phyloP scores from a whole-genome alignment of 257 asterid species.

The Nicotiana obtusifolia region DNA sequence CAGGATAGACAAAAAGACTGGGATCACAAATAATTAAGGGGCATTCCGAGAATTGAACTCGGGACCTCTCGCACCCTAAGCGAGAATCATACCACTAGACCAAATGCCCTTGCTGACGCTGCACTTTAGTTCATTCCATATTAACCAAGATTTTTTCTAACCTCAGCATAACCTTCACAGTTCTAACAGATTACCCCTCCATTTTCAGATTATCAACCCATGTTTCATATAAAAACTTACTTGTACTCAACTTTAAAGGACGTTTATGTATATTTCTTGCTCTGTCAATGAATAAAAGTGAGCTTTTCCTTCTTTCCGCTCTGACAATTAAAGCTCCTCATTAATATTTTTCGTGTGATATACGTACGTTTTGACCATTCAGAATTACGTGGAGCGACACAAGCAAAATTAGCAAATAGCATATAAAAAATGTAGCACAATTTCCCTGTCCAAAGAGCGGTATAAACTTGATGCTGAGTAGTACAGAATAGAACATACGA shows the following conservation, averaged over 20 bases:
- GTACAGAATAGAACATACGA: neutral
- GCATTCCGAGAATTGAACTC: slow-evolving; percentile 93
- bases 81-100: slow-evolving; percentile 84
- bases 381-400: neutral
- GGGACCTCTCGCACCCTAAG: slow-evolving; percentile 96
- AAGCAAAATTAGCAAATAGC: neutral
- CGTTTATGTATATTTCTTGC: no score
- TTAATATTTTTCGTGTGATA: neutral
- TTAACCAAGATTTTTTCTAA: no score
- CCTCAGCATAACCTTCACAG: no score
- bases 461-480: neutral
- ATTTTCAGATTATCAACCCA: no score
- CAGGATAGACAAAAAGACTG: neutral
- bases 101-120: slow-evolving; percentile 43
- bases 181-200: no score
- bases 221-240: no score
- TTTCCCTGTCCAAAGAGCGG: neutral
- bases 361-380: neutral
- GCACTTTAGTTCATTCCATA: no score
- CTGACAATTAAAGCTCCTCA: neutral
- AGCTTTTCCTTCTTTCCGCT: no score
- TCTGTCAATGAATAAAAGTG: no score
- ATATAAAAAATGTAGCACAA: neutral
- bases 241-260: no score
- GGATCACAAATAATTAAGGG: slow-evolving; percentile 10